Evolutionary conservation across 1,284 basidiomycete species (phyloP).

Genomic region (Quambalaria eucalypti): DNA sequence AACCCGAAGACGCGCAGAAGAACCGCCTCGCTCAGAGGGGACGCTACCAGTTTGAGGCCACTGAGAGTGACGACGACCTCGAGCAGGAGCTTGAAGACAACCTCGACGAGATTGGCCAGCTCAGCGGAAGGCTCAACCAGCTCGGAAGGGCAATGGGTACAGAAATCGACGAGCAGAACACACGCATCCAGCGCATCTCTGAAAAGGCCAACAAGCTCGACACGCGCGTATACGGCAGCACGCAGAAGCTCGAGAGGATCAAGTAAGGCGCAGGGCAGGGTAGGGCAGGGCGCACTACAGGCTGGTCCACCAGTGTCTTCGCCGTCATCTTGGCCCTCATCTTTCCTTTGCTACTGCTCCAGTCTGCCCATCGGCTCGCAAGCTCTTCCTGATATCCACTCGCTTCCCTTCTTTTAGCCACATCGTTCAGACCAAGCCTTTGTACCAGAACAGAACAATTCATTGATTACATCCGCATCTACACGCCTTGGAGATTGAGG

Average conservation of each 20-base stretch:
- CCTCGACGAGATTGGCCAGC: slow-evolving; percentile 74
- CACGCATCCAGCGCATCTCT: slow-evolving; percentile 32
- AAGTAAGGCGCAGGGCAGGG: no score
- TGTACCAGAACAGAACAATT: no score
- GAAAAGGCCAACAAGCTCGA: slow-evolving; percentile 42
- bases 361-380: no score
- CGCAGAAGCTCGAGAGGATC: slow-evolving; percentile 38
- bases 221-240: slow-evolving; percentile 31
- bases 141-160: slow-evolving; percentile 72
- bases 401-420: no score
- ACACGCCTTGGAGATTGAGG: no score
- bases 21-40: slow-evolving; percentile 57
- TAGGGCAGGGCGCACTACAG: no score
- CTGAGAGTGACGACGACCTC: slow-evolving; percentile 83
- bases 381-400: no score
- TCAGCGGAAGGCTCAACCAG: slow-evolving; percentile 72
- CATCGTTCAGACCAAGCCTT: no score
- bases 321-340: no score
- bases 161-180: slow-evolving; percentile 40
- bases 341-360: no score
- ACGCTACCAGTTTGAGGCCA: slow-evolving; percentile 89
- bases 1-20: slow-evolving; percentile 48
- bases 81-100: slow-evolving; percentile 76
- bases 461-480: no score
- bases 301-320: no score